Evolutionary conservation across 352 stramenopile genomes (phyloP), one percentile per base, ranked within the genome.

Genomic region (Globisporangium megalacanthum): DNA sequence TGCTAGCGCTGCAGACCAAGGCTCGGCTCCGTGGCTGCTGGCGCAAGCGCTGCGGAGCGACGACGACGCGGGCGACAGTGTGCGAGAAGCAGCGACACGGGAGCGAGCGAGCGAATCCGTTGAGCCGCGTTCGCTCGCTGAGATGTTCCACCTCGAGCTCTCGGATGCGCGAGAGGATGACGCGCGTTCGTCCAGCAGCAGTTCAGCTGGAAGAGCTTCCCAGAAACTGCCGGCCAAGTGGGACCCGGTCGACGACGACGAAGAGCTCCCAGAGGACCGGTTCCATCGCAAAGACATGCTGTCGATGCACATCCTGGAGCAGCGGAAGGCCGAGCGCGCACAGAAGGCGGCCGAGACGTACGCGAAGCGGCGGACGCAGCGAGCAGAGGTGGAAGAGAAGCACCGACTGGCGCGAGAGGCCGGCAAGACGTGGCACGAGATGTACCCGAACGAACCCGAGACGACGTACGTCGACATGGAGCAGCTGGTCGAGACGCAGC

Each of bases 251-350:
- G 60, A 80, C 35, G 79, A 92, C 45, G 79, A 91, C 29, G 79
- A 88, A 62, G 79, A 92, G 52, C 72, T 93, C 3, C 81, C 83
- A 1, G 79, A 93, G 53, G 79, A 93, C n/a, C 58, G 69, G 11
- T 93, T 89, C 56, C 83, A 93, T 35, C 75, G 75, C 46, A 82
- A 83, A 46, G 79, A 93, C 59, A 89, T 93, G 79, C 78, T 93
- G 73, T 93, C 83, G 13, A 92, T 93, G 81, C 82, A 89, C 55
- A 89, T 88, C 68, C 65, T 93, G 25, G 83, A 93, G 58, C 79
- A 92, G 60, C 70, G 77, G 35, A 70, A 70, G 36, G 36, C 68
- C 42, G 83, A 92, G 51, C 72, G 73, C 11, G 72, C 75, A 39
- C 70, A 89, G 60, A 90, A 88, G 25, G 64, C 64, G 6, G 70